phyloP scores from a whole-genome alignment of 2,329 filamentous ascomycete genomes.

The Verticillium nubilum region DNA sequence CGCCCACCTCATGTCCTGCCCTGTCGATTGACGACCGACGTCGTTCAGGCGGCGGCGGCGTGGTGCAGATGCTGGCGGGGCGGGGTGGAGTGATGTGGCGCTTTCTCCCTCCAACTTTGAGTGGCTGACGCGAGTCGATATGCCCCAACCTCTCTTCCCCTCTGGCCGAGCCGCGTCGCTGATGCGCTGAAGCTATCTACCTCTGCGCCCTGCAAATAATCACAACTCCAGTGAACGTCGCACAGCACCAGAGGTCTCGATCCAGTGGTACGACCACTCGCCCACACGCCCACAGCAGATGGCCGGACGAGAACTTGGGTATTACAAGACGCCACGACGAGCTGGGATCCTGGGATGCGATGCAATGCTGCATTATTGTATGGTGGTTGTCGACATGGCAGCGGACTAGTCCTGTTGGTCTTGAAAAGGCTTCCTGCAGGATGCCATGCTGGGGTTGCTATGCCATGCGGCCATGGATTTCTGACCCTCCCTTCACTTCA shows the following conservation, averaged over 20 bases:
- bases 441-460: neutral
- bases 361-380: neutral
- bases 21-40: neutral
- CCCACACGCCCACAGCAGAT: no score
- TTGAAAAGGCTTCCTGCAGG: neutral
- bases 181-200: no score
- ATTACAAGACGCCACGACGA: neutral
- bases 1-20: neutral
- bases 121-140: neutral
- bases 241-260: no score
- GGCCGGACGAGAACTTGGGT: neutral
- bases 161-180: no score
- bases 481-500: neutral
- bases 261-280: no score
- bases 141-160: neutral
- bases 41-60: neutral
- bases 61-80: neutral
- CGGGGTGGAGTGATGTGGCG: neutral
- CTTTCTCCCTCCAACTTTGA: neutral
- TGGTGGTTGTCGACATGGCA: neutral
- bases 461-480: neutral
- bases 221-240: no score
- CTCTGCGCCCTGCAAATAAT: no score
- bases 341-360: neutral
- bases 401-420: neutral